Base-by-base conservation (phyloP, 2,329 filamentous ascomycete species). In the Sphaceloma murrayae region DNA sequence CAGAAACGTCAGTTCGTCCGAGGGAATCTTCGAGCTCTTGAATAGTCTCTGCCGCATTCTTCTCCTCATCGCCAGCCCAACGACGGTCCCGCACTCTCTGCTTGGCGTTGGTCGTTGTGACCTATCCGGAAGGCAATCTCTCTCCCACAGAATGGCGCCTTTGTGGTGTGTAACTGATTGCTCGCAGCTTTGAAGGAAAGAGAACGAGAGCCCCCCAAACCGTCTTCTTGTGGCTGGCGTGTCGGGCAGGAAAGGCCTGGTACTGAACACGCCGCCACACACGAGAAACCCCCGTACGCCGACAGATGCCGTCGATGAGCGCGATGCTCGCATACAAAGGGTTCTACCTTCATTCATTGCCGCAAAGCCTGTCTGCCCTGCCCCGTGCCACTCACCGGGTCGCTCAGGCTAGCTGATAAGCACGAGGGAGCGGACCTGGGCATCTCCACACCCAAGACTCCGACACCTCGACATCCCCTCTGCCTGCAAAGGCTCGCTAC, bases 281-380 rank as follows among this genome's bases (percentile, higher is more conserved):
- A 13, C 16, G 22, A 11, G 8, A n/a, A 26, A n/a, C 11, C 19
- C 11, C 31, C 11, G 22, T 11, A 44, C 7, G 3, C 6, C 31
- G 14, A 30, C 42, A 34, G 42, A 34, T 26, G 18, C 19, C 13
- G 42, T 45, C 6, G 42, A 45, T n/a, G 24, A 19, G 4, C 22
- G 36, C n/a, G 30, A 29, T 9, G 27, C 36, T 30, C 36, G 21
- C 9, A 40, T 40, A 10, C 22, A 40, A 26, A 19, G 24, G 24
- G 36, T 16, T 29, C 24, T 40, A 11, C 11, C 24, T 27, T 11
- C 11, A 6, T 19, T 40, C 36, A 3, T 10, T 22, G 14, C 26
- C 36, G 13, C 5, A 13, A 11, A 11, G n/a, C n/a, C 17, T n/a
- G 27, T 5, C 16, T 17, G 13, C 2, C 21, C 13, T 9, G 7